These are phyloP conservation scores for Leccinum boreale DNA, from an alignment of 768 basidiomycete genomes.

Conservation along the genomic window DNA sequence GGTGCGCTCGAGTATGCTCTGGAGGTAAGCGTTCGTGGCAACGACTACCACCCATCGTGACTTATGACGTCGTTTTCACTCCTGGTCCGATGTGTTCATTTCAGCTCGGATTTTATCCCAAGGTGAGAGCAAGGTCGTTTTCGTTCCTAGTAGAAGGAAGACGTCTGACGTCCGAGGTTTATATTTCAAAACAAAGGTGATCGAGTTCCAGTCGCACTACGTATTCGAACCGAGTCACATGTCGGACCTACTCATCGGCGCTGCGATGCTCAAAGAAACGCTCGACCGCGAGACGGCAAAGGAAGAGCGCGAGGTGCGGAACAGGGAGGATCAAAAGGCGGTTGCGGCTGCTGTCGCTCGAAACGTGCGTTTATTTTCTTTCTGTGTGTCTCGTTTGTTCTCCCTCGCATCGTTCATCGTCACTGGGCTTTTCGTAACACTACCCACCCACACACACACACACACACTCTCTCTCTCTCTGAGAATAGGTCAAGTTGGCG, in stretches of 20 bases:
- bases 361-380: constrained; percentile 40
- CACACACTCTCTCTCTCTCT: too few relatives aligned
- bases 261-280: constrained; percentile 61
- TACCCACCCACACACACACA: background rate
- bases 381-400: background rate
- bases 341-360: constrained; percentile 50
- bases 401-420: background rate
- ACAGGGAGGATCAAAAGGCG: constrained; percentile 58
- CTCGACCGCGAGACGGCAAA: constrained; percentile 48
- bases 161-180: background rate
- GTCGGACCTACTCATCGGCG: constrained; percentile 59
- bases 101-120: constrained; percentile 71
- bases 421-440: background rate
- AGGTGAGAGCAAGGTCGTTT: constrained; percentile 40
- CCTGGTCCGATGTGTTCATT: background rate
- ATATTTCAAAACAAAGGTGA: constrained; percentile 43
- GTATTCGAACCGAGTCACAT: constrained; percentile 51
- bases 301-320: constrained; percentile 45
- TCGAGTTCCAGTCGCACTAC: constrained; percentile 72
- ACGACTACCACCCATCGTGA: background rate
- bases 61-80: background rate
- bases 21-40: constrained; percentile 49
- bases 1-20: constrained; percentile 77
- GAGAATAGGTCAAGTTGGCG: constrained; percentile 64
- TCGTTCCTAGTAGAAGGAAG: background rate